phyloP scores from a whole-genome alignment of 140 eudicot genomes.

The Senecio squalidus region DNA sequence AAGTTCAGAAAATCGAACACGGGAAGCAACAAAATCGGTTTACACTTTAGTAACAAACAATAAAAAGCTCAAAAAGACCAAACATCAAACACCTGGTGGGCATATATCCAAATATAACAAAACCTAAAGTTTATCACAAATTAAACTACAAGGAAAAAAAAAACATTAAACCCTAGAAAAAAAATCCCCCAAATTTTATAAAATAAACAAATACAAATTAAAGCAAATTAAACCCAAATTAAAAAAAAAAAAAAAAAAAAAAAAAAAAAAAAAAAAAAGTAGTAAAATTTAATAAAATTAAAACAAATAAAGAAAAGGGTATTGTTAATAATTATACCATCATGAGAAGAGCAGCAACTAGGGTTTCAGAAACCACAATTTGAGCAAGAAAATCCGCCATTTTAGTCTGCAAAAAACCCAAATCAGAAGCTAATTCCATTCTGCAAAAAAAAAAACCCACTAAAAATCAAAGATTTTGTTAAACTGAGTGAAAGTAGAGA shows the following conservation, averaged over 20 bases:
- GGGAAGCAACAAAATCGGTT: too few species aligned
- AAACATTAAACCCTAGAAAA: conserved; percentile 4
- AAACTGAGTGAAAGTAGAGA: neutral
- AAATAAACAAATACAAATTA: conserved; percentile 1
- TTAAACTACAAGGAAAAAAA: neutral
- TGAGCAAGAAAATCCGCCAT: conserved; percentile 29
- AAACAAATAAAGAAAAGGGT: neutral
- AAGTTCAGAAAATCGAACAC: too few species aligned
- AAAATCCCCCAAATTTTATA: conserved; percentile 11
- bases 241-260: too few species aligned
- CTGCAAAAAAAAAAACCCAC: neutral
- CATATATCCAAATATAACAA: neutral
- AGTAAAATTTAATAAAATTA: neutral
- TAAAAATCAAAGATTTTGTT: neutral
- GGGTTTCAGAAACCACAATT: conserved; percentile 39
- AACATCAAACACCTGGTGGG: conserved; percentile 20
- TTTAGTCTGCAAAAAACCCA: conserved; percentile 20
- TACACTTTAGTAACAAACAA: neutral
- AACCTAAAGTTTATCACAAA: neutral
- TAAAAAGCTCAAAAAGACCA: neutral
- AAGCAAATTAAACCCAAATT: neutral
- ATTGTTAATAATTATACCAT: conserved; percentile 33
- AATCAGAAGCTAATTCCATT: conserved; percentile 28
- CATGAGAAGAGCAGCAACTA: conserved; percentile 45
- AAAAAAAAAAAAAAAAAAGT: neutral